These are phyloP conservation scores for Neurospora discreta DNA, from an alignment of 495 filamentous ascomycete species.

Conservation along the genomic window DNA sequence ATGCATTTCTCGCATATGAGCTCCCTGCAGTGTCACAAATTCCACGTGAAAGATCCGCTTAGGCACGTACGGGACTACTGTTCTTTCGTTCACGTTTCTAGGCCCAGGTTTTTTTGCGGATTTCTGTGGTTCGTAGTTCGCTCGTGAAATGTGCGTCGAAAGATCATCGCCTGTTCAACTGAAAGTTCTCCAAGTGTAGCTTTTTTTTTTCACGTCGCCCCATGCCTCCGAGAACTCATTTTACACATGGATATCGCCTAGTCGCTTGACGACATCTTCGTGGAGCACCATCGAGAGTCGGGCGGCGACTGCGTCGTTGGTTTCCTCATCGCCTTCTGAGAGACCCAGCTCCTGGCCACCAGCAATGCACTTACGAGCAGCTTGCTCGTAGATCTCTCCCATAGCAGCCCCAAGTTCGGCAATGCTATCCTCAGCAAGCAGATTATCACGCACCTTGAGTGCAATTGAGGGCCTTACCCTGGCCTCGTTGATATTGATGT, in stretches of 20 bases:
- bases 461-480: conserved; percentile 18
- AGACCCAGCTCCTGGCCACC: conserved; percentile 20
- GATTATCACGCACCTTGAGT: conserved; percentile 15
- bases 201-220: neutral
- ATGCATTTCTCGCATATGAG: neutral
- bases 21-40: neutral
- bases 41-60: neutral
- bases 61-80: neutral
- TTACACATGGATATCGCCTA: conserved; percentile 24
- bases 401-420: conserved; percentile 22
- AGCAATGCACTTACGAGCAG: conserved; percentile 20
- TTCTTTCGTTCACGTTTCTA: neutral
- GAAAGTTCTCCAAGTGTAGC: neutral
- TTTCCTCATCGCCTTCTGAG: conserved; percentile 22
- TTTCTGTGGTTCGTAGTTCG: neutral
- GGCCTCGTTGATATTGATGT: conserved; percentile 21
- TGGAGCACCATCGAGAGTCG: conserved; percentile 22
- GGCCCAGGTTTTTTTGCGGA: neutral
- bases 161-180: neutral
- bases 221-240: neutral
- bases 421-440: conserved; percentile 17
- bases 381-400: conserved; percentile 23
- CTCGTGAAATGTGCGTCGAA: neutral
- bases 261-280: conserved; percentile 26
- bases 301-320: conserved; percentile 20